Evolutionary conservation across 768 basidiomycete species (phyloP).

Genomic region (Clavulina sp.): DNA sequence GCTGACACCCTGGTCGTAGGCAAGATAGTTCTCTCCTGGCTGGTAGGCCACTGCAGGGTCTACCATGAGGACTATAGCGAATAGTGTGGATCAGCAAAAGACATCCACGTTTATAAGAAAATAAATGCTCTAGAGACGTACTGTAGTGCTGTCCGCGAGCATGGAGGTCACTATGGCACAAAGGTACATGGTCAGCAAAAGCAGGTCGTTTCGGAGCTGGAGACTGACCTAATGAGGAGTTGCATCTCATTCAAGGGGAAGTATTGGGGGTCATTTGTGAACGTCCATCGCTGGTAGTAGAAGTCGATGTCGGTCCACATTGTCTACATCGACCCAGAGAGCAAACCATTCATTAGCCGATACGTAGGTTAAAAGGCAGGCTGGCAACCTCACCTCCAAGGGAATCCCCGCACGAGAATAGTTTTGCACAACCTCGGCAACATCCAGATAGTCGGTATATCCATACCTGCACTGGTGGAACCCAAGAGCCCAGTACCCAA

Average conservation of each 20-base stretch:
- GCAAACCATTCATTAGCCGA: not conserved
- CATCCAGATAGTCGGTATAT: conserved; percentile 45
- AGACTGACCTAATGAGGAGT: not conserved
- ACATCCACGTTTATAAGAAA: too few relatives aligned
- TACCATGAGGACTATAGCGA: conserved; percentile 42
- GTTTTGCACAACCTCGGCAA: conserved; percentile 41
- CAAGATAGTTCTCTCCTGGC: conserved; percentile 29
- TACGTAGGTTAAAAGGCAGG: too few relatives aligned
- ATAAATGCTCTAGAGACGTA: conserved; percentile 17
- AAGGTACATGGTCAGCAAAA: not conserved
- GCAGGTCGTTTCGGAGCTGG: not conserved
- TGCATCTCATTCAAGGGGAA: conserved; percentile 46
- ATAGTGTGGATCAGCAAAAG: not conserved
- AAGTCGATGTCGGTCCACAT: conserved; percentile 76
- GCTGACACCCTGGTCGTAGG: conserved; percentile 37
- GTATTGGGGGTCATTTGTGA: conserved; percentile 50
- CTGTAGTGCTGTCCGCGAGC: conserved; percentile 39
- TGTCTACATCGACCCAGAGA: conserved; percentile 32
- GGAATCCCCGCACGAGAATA: conserved; percentile 46
- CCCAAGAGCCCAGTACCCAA: conserved; percentile 60
- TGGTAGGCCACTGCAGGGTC: conserved; percentile 48
- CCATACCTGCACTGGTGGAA: conserved; percentile 60
- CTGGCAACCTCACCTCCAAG: conserved; percentile 25
- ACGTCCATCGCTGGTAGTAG: conserved; percentile 48
- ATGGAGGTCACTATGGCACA: conserved; percentile 27